Conservation (phyloP, 2,329 filamentous ascomycete genomes). For the Sporothrix mexicana region DNA sequence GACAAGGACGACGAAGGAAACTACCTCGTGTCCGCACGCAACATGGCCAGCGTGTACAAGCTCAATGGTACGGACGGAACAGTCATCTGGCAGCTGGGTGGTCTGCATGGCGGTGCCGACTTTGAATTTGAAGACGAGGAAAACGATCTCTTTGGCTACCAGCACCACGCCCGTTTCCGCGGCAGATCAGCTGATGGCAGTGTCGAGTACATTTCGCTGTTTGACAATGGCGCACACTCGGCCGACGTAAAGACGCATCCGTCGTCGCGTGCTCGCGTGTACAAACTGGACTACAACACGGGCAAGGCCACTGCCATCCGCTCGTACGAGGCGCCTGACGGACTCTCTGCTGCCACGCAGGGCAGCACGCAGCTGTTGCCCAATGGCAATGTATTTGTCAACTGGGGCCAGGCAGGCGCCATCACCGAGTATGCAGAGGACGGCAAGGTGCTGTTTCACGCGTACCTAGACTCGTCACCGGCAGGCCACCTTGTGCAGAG, state of each 20-base stretch:
- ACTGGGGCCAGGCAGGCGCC: constrained; percentile 54
- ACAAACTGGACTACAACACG: constrained; percentile 34
- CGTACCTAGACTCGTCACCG: constrained; percentile 33
- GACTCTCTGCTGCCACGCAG: constrained; percentile 45
- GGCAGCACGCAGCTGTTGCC: constrained; percentile 45
- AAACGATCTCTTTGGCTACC: constrained; percentile 52
- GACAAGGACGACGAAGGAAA: constrained; percentile 58
- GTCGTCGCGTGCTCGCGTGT: constrained; percentile 41
- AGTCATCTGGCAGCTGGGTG: constrained; percentile 59
- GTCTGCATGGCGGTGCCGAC: constrained; percentile 46
- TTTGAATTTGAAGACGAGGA: constrained; percentile 51
- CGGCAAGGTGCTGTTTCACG: constrained; percentile 50
- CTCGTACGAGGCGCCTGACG: constrained; percentile 44
- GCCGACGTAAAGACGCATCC: constrained; percentile 20
- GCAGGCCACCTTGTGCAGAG: constrained; percentile 43
- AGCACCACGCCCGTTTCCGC: constrained; percentile 53
- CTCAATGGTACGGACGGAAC: constrained; percentile 33
- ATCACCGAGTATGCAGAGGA: constrained; percentile 52
- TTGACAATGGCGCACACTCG: constrained; percentile 51
- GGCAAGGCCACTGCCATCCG: constrained; percentile 35
- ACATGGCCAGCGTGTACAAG: constrained; percentile 44
- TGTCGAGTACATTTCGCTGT: constrained; percentile 56
- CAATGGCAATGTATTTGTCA: constrained; percentile 49
- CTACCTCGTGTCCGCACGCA: constrained; percentile 59
- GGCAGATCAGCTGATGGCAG: constrained; percentile 46